Evolutionary conservation across 2,329 filamentous ascomycete species (phyloP).

Genomic region (Phaeophleospora eucalypticola): DNA sequence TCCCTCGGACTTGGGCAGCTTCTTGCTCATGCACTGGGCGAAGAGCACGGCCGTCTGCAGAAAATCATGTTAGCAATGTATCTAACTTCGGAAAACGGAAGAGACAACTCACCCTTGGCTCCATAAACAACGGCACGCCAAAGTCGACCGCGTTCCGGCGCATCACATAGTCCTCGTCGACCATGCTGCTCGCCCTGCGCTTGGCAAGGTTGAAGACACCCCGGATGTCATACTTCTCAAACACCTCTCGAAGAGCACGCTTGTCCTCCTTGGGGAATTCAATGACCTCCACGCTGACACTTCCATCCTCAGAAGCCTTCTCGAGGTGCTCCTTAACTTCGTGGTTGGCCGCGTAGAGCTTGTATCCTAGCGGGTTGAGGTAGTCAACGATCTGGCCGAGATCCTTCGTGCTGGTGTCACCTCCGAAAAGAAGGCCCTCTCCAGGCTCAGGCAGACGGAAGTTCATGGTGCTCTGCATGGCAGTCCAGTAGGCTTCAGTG

Average conservation of each 20-base stretch:
- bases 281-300: constrained; percentile 77
- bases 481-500: constrained; percentile 96
- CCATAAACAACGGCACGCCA: constrained; percentile 96
- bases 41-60: constrained; percentile 87
- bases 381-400: constrained; percentile 80
- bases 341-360: constrained; percentile 79
- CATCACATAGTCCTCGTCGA: constrained; percentile 98
- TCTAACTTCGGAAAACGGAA: constrained; percentile 2
- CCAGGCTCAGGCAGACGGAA: constrained; percentile 94
- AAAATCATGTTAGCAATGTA: constrained; percentile 8
- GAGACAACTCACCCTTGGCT: constrained; percentile 71
- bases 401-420: constrained; percentile 67
- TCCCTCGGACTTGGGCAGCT: constrained; percentile 81
- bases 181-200: constrained; percentile 72
- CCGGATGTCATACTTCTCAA: constrained; percentile 93
- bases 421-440: constrained; percentile 91
- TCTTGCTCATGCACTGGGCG: constrained; percentile 94
- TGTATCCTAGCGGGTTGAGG: constrained; percentile 85
- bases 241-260: constrained; percentile 87
- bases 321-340: constrained; percentile 83
- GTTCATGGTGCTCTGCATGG: constrained; percentile 96
- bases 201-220: constrained; percentile 94
- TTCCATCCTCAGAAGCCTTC: constrained; percentile 58
- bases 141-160: constrained; percentile 93
- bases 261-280: constrained; percentile 97